Evolutionary conservation across 2,329 filamentous ascomycete species (phyloP).

Genomic region (Rutstroemia sp.): DNA sequence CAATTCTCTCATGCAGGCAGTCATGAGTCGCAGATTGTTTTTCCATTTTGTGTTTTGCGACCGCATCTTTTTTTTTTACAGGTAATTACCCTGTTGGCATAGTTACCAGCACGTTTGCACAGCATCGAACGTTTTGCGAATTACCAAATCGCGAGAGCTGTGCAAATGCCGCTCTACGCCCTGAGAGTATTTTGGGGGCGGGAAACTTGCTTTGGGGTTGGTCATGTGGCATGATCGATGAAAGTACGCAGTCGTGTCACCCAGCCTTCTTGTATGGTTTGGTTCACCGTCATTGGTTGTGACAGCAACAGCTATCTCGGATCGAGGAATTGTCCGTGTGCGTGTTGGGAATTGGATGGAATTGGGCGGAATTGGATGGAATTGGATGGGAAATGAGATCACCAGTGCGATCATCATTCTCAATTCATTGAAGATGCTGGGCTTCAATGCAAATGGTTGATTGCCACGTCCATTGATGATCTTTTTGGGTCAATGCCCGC

Average conservation of each 20-base stretch:
- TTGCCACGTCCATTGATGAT: conserved; percentile 1
- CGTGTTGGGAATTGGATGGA: not conserved
- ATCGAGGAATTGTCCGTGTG: not conserved
- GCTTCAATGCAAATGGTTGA: conserved; percentile 5
- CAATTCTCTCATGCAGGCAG: conserved; percentile 2
- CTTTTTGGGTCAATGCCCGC: not conserved
- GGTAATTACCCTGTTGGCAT: not conserved
- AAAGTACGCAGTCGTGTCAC: conserved; percentile 6
- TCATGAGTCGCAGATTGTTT: conserved; percentile 4
- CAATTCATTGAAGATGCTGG: not conserved
- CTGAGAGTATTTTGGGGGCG: not conserved
- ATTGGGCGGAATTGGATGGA: not conserved
- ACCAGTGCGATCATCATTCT: not conserved
- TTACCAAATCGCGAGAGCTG: not conserved
- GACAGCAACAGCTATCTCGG: not conserved
- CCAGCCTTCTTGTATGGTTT: not conserved
- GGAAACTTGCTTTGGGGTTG: conserved; percentile 2
- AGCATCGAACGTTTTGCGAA: conserved; percentile 1
- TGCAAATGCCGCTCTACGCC: not conserved
- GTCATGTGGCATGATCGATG: conserved; percentile 1
- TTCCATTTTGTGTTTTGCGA: not conserved
- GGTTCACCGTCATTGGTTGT: conserved; percentile 5
- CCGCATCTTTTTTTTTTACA: not conserved
- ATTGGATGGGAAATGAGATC: not conserved
- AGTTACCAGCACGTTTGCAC: conserved; percentile 3